Base-by-base conservation (phyloP, 495 filamentous ascomycete genomes). In the Trichocladium antarcticum region DNA sequence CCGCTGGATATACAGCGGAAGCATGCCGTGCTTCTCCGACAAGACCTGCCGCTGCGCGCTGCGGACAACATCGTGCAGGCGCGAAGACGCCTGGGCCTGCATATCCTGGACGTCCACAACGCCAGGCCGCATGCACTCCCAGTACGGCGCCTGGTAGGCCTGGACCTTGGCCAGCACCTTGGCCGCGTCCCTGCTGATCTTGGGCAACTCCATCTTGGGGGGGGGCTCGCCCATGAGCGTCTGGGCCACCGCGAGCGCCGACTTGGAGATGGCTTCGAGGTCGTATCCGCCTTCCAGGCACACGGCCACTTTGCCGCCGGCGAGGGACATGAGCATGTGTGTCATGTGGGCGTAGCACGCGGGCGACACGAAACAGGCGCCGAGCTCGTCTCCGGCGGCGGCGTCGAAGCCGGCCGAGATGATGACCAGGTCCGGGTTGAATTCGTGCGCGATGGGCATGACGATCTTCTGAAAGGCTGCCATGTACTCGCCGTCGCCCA, bases 261-360 rank as follows among this genome's bases (percentile, higher is more conserved):
- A 96, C 47, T 84, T 79, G 0, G 89, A 89, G 45, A 99, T 96
- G 1, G 93, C 90, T 9, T 77, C 71, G 37, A 97, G 79, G 57
- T 99, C 95, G 62, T 99, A 99, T 16, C 92, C 92, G 42, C 92
- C 92, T 74, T 94, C 92, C 12, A 98, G 70, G 59, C 89, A 95
- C 20, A 94, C 87, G 9, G 85, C 86, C 38, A 97, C 73, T 61
- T 92, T 95, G 32, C 92, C 92, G 37, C 81, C 72, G 2, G 92
- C 89, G n/a, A 99, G 76, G 11, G 83, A 82, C 89, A 96, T 97
- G 15, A 99, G 76, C 89, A 96, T 95, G 59, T 95, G 86, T 8
- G 93, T 96, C 92, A 99, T 97, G 58, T 97, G 90, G 16, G 88
- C 87, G 62, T 97, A 99, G 59, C 93, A 90, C 19, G 80, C 66